These are phyloP conservation scores for Gamsiella multidivaricata DNA, from an alignment of 192 early-diverging fungal species.

Conservation along the genomic window DNA sequence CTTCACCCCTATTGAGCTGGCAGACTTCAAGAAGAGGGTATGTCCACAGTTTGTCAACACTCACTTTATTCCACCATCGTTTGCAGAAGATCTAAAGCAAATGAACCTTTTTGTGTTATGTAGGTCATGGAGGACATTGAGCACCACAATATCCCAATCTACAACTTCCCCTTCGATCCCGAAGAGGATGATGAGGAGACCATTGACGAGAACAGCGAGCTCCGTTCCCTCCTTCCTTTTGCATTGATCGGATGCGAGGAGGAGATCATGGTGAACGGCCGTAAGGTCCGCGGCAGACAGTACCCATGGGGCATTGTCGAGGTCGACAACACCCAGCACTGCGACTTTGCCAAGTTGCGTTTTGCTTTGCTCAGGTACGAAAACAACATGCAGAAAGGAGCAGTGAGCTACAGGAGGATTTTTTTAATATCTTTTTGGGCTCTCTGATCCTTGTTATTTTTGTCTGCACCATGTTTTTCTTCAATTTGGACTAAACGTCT, in stretches of 20 bases:
- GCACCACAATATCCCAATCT: conserved; percentile 95
- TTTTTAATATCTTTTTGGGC: conserved; percentile 10
- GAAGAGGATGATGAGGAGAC: conserved; percentile 99
- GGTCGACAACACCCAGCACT: conserved; percentile 97
- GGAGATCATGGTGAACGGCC: conserved; percentile 84
- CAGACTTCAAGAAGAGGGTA: conserved; percentile 89
- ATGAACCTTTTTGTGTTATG: too few relatives aligned
- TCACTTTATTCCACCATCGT: too few relatives aligned
- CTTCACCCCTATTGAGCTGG: conserved; percentile 86
- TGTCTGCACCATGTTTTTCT: neutral
- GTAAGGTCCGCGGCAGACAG: conserved; percentile 89
- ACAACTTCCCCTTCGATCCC: conserved; percentile 95
- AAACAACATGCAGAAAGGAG: neutral
- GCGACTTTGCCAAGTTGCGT: conserved; percentile 95
- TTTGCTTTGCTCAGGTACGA: conserved; percentile 84
- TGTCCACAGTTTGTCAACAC: conserved; percentile 30
- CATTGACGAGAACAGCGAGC: conserved; percentile 96
- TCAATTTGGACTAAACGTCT: neutral
- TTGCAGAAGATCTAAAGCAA: too few relatives aligned
- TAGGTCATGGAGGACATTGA: conserved; percentile 97
- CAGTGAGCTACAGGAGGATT: neutral
- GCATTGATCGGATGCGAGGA: conserved; percentile 96
- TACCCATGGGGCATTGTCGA: conserved; percentile 98
- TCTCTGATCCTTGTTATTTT: conserved; percentile 9
- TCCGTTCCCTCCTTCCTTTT: conserved; percentile 92